phyloP scores from a whole-genome alignment of 192 early-diverging fungal genomes.

The Gryganskiella cystojenkinii region DNA sequence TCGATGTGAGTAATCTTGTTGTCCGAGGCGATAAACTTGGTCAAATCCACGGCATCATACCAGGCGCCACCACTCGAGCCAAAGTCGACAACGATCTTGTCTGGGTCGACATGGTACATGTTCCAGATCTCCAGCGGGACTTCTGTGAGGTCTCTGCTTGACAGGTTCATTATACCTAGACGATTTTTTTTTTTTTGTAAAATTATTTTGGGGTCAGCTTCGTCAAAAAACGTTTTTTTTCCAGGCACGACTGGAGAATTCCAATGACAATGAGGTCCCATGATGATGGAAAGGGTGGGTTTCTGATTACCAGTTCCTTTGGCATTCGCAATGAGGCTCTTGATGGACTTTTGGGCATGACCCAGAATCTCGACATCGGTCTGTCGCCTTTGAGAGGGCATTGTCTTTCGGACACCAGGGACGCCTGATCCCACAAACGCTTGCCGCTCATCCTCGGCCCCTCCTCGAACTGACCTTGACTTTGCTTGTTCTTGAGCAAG shows the following conservation, averaged over 20 bases:
- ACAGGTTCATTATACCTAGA: conserved; percentile 60
- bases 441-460: conserved; percentile 32
- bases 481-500: conserved; percentile 30
- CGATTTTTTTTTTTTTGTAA: not conserved
- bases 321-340: conserved; percentile 50
- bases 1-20: conserved; percentile 59
- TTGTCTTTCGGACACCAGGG: conserved; percentile 30
- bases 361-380: conserved; percentile 49
- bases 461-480: conserved; percentile 40
- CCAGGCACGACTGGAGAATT: not conserved
- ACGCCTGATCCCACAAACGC: conserved; percentile 40
- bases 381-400: conserved; percentile 20
- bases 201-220: too few relatives aligned
- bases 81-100: conserved; percentile 60
- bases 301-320: conserved; percentile 33
- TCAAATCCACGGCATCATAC: conserved; percentile 65
- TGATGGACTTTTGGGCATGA: conserved; percentile 51
- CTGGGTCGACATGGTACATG: conserved; percentile 68
- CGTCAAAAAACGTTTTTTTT: not conserved
- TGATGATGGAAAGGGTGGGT: too few relatives aligned
- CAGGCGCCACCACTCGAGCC: conserved; percentile 52
- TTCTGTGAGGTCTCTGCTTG: conserved; percentile 56
- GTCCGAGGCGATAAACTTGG: conserved; percentile 61
- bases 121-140: conserved; percentile 64
- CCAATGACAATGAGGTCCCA: too few relatives aligned